Evolutionary conservation across 1,139 yeast genomes (phyloP).

Genomic region (Wickerhamomyces sp.): DNA sequence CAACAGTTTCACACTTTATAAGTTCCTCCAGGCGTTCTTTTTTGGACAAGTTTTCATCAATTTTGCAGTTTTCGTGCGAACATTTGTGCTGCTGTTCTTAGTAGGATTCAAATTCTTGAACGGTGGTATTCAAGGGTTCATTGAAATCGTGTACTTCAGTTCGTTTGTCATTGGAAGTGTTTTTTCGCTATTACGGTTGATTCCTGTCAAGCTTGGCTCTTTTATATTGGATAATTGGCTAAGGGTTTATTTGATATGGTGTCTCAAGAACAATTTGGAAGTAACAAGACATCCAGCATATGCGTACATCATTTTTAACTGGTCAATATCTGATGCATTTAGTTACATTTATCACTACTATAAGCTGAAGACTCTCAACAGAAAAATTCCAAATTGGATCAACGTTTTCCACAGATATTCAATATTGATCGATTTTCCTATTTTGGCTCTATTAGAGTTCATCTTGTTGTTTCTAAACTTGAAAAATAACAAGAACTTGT

Average conservation of each 20-base stretch:
- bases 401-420: slow-evolving; percentile 39
- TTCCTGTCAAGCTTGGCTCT: slow-evolving; percentile 9
- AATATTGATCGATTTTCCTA: slow-evolving; percentile 42
- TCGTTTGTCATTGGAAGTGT: slow-evolving; percentile 16
- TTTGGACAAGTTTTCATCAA: slow-evolving; percentile 10
- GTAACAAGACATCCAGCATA: slow-evolving; percentile 27
- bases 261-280: slow-evolving; percentile 34
- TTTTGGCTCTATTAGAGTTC: slow-evolving; percentile 46
- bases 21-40: slow-evolving; percentile 6
- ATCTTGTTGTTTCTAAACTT: slow-evolving; percentile 47
- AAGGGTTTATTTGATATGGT: slow-evolving; percentile 40
- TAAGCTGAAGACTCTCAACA: slow-evolving; percentile 29
- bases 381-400: slow-evolving; percentile 31
- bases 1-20: slow-evolving; percentile 10
- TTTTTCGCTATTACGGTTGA: slow-evolving; percentile 17
- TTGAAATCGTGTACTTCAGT: slow-evolving; percentile 23
- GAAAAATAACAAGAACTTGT: slow-evolving; percentile 30
- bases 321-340: slow-evolving; percentile 25
- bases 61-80: slow-evolving; percentile 28
- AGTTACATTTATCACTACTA: slow-evolving; percentile 25
- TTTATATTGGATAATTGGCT: slow-evolving; percentile 12
- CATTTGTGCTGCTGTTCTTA: slow-evolving; percentile 50
- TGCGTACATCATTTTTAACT: slow-evolving; percentile 26
- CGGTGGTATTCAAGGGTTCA: slow-evolving; percentile 66
- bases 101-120: slow-evolving; percentile 61